Evolutionary conservation across 108 stramenopile species (phyloP).

Genomic region (Fragilariopsis cylindrus): DNA sequence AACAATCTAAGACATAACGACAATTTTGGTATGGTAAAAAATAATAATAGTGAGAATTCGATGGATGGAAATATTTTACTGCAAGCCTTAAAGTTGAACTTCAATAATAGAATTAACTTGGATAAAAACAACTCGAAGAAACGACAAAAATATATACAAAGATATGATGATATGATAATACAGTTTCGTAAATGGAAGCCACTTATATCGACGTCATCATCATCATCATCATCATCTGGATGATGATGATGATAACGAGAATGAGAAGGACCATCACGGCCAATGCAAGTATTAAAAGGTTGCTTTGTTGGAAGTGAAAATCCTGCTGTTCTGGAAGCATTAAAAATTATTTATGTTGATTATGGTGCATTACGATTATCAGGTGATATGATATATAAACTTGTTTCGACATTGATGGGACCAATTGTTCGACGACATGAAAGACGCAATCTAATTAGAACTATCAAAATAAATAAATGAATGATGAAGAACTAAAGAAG

Average conservation of each 20-base stretch:
- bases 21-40: not conserved
- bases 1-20: conserved; percentile 5
- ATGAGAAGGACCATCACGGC: conserved; percentile 41
- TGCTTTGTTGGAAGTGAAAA: conserved; percentile 82
- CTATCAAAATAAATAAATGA: not conserved
- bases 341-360: conserved; percentile 80
- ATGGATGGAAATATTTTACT: conserved; percentile 12
- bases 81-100: conserved; percentile 3
- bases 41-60: not conserved
- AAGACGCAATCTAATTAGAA: not conserved
- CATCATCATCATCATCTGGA: no score
- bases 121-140: not conserved
- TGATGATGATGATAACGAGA: not conserved
- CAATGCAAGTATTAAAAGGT: conserved; percentile 70
- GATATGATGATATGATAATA: conserved; percentile 73
- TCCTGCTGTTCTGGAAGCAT: conserved; percentile 63
- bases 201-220: conserved; percentile 28
- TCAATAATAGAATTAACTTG: not conserved
- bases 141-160: conserved; percentile 45
- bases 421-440: conserved; percentile 20
- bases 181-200: conserved; percentile 74
- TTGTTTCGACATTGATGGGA: conserved; percentile 58
- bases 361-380: conserved; percentile 72
- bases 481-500: not conserved
- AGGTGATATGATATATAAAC: conserved; percentile 77